Percentiles rank a stretch among this genome's conserved stretches.
Conservation (phyloP, 2,329 filamentous ascomycete species). For the Colletotrichum sp. region DNA sequence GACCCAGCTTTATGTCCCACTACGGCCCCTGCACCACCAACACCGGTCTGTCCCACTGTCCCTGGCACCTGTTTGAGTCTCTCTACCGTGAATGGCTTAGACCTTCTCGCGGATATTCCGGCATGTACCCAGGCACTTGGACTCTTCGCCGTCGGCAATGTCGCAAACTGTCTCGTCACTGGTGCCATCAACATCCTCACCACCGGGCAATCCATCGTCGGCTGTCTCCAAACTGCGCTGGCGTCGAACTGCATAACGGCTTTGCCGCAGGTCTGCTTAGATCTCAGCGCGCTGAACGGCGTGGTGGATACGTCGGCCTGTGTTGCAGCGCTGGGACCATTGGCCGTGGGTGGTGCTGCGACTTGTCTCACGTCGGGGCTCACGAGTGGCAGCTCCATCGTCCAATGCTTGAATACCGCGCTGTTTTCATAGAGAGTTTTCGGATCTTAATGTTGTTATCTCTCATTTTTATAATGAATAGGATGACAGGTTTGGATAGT, state of each 20-base stretch:
- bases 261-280: neutral
- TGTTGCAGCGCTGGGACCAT: neutral
- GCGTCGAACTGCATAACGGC: neutral
- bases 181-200: neutral
- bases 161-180: neutral
- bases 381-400: neutral
- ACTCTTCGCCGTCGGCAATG: neutral
- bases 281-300: neutral
- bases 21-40: fast-evolving
- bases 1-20: neutral
- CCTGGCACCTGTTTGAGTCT: neutral
- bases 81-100: neutral
- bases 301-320: neutral
- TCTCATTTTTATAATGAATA: fast-evolving
- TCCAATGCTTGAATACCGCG: neutral
- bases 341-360: neutral
- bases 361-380: neutral
- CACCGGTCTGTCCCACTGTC: neutral
- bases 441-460: neutral
- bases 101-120: neutral
- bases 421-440: neutral
- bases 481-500: neutral
- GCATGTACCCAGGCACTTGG: neutral
- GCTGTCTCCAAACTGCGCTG: neutral
- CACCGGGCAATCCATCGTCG: neutral